These are phyloP conservation scores for Scheffersomyces amazonensis DNA, from an alignment of 805 yeast species.

Conservation along the genomic window DNA sequence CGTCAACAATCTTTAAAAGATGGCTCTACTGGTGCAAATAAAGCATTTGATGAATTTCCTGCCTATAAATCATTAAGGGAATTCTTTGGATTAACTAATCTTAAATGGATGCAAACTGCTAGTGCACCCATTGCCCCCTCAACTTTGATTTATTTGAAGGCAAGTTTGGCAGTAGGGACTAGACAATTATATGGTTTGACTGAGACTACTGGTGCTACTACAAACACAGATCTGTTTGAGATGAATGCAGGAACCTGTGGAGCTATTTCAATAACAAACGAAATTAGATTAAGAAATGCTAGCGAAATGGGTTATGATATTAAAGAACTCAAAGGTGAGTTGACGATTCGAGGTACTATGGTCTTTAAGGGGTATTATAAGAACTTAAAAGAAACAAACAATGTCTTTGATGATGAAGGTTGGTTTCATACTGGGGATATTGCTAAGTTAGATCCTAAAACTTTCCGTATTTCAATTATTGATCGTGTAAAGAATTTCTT, in stretches of 20 bases:
- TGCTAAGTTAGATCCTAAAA: constrained; percentile 44
- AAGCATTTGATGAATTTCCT: constrained; percentile 11
- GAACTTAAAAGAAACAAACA: constrained; percentile 51
- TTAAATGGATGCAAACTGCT: constrained; percentile 29
- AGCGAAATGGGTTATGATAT: constrained; percentile 16
- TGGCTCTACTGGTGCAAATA: constrained; percentile 24
- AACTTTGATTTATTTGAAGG: constrained; percentile 22
- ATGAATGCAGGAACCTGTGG: constrained; percentile 25
- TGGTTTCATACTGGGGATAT: constrained; percentile 67
- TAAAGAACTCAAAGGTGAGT: constrained; percentile 34
- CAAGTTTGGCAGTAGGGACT: constrained; percentile 21
- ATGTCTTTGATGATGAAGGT: constrained; percentile 52
- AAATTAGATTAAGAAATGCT: constrained; percentile 14
- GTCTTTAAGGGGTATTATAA: constrained; percentile 56
- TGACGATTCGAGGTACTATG: constrained; percentile 64
- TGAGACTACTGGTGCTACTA: constrained; percentile 21
- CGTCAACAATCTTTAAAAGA: constrained; percentile 31
- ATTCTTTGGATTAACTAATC: constrained; percentile 28
- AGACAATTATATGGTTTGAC: constrained; percentile 37
- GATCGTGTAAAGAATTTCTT: constrained; percentile 77
- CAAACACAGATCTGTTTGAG: constrained; percentile 15
- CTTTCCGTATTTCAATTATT: constrained; percentile 55
- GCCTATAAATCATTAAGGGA: constrained; percentile 26
- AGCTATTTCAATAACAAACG: constrained; percentile 13
- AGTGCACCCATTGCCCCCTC: constrained; percentile 24